A percentile compares a stretch with the other conserved stretches of the same genome.
Evolutionary conservation across 805 yeast genomes (phyloP).

Genomic region (Monosporozyma yasuniensis): DNA sequence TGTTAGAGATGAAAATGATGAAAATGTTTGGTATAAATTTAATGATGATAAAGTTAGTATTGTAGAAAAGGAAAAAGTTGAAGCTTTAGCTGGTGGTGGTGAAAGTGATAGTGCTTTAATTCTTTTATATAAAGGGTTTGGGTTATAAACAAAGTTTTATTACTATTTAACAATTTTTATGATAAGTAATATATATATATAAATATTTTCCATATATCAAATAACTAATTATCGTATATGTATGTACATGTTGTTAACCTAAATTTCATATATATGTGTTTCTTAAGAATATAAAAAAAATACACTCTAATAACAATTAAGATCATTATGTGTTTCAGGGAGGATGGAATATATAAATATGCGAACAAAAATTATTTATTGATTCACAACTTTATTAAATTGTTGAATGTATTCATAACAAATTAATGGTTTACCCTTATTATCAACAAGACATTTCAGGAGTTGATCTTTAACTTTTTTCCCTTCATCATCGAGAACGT

Average conservation of each 20-base stretch:
- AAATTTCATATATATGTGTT: neutral
- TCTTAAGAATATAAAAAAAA: neutral
- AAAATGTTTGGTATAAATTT: constrained; percentile 86
- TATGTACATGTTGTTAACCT: neutral
- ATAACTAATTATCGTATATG: neutral
- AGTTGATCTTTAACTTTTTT: constrained; percentile 40
- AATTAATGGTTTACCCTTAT: constrained; percentile 57
- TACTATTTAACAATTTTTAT: neutral
- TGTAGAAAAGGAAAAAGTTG: constrained; percentile 76
- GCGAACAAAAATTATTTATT: too few species aligned
- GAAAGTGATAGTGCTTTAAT: constrained; percentile 94
- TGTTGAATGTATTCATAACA: constrained; percentile 75
- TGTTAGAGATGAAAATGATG: constrained; percentile 63
- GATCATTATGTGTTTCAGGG: too few species aligned
- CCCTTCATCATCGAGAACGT: constrained; percentile 22
- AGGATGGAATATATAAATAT: neutral
- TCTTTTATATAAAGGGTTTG: constrained; percentile 75
- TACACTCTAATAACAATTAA: too few species aligned
- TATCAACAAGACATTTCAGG: constrained; percentile 48
- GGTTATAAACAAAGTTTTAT: constrained; percentile 32
- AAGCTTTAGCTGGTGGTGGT: constrained; percentile 90
- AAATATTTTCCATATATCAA: neutral
- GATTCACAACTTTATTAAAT: constrained; percentile 52
- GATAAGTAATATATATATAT: neutral
- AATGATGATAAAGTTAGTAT: constrained; percentile 82